Evolutionary conservation across 306 rosid genomes (phyloP).

Genomic region (Gillenia trifoliata): DNA sequence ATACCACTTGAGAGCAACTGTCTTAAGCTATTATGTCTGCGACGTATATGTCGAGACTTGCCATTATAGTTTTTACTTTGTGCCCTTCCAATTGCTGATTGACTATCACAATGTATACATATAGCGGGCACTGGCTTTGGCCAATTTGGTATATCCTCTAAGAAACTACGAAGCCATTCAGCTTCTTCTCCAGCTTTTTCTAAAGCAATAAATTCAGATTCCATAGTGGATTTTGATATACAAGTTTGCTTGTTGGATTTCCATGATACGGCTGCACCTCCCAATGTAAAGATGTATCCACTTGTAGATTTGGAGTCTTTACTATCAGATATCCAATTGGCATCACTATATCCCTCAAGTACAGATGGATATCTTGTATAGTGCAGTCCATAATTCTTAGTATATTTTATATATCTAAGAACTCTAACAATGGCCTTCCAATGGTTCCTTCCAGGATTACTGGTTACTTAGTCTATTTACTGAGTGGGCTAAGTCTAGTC

Average conservation of each 20-base stretch:
- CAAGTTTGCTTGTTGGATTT: too few species aligned
- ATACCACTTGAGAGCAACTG: background rate
- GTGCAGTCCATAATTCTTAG: background rate
- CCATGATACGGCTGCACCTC: background rate
- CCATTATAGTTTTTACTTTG: too few species aligned
- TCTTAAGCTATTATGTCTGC: background rate
- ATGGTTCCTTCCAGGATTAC: background rate
- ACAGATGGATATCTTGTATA: background rate
- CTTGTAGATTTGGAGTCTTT: background rate
- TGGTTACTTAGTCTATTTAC: background rate
- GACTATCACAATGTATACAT: too few species aligned
- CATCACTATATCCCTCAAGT: background rate
- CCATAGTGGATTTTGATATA: too few species aligned
- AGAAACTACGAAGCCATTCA: background rate
- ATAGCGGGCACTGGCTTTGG: too few species aligned
- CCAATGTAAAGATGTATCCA: background rate
- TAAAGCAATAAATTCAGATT: too few species aligned
- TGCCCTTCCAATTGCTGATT: too few species aligned
- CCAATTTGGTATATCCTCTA: background rate
- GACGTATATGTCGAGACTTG: background rate
- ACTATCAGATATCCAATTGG: background rate
- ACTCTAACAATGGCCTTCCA: background rate
- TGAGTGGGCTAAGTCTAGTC: background rate
- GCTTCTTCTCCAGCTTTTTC: background rate
- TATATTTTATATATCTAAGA: background rate